Conservation (phyloP, 2,329 filamentous ascomycete species). For the Fusarium udum region DNA sequence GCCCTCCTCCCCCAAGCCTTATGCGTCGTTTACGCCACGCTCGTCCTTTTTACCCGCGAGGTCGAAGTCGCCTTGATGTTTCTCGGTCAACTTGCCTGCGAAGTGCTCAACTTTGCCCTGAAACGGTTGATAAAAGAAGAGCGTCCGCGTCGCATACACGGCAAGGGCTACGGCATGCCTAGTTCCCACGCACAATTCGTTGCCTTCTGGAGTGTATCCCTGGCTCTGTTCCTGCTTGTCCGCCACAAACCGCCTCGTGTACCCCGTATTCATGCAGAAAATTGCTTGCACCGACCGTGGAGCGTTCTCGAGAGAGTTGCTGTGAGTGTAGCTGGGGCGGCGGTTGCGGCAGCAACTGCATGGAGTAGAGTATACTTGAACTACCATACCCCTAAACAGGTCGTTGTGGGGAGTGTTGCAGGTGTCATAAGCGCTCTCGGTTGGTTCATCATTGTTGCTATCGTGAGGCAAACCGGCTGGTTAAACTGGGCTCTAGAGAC, state of each 20-base stretch:
- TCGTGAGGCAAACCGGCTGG: conserved; percentile 72
- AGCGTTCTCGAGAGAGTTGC: conserved; percentile 68
- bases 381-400: conserved; percentile 91
- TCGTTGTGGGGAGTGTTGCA: conserved; percentile 79
- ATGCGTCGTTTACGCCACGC: conserved; percentile 86
- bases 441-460: conserved; percentile 82
- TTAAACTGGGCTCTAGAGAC: conserved; percentile 77
- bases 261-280: conserved; percentile 1
- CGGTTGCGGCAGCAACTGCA: conserved; percentile 74
- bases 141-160: conserved; percentile 82
- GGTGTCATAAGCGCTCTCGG: conserved; percentile 75
- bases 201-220: conserved; percentile 86
- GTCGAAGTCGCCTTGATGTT: conserved; percentile 91
- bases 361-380: conserved; percentile 88
- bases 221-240: conserved; percentile 84
- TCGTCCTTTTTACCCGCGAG: conserved; percentile 92
- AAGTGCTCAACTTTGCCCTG: conserved; percentile 86
- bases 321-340: conserved; percentile 64
- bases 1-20: conserved; percentile 93
- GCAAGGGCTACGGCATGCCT: conserved; percentile 98
- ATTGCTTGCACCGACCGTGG: conserved; percentile 57
- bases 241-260: conserved; percentile 71
- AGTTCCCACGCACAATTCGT: conserved; percentile 94
- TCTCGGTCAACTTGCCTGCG: conserved; percentile 88
- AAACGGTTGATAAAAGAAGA: conserved; percentile 95